A percentile compares a stretch with the other conserved stretches of the same genome.
Conservation (phyloP, 305 asterid species). For the Fraxinus sp. region DNA sequence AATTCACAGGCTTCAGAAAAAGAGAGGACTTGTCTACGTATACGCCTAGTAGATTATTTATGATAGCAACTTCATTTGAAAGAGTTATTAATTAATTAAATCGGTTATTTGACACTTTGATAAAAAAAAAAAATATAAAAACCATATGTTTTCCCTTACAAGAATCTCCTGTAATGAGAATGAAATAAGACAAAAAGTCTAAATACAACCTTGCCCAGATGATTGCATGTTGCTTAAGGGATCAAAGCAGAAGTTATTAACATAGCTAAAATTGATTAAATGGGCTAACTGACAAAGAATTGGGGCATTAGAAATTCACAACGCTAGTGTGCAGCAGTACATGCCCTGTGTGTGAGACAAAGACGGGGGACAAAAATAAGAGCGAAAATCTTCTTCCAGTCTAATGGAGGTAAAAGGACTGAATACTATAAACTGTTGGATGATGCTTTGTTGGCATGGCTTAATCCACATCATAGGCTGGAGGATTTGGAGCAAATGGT, state of each 20-base stretch:
- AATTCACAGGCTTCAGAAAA: background rate
- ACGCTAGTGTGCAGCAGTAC: background rate
- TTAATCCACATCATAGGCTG: background rate
- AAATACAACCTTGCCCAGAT: background rate
- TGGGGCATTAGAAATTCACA: background rate
- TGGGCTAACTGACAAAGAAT: background rate
- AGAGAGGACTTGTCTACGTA: background rate
- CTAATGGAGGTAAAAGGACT: background rate
- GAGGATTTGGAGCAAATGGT: background rate
- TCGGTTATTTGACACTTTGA: background rate
- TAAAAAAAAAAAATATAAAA: background rate
- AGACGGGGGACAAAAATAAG: background rate
- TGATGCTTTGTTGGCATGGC: background rate
- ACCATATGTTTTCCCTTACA: background rate
- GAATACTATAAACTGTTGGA: background rate
- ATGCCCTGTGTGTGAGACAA: background rate
- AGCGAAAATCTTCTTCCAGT: background rate
- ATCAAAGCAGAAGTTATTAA: background rate
- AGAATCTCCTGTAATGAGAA: background rate
- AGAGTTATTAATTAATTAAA: background rate
- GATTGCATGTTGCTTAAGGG: background rate
- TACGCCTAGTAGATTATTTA: background rate
- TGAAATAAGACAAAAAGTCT: background rate
- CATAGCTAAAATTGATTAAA: background rate
- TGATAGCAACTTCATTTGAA: background rate